Evolutionary conservation across 352 stramenopile genomes (phyloP).

Genomic region (Globisporangium spinosum): DNA sequence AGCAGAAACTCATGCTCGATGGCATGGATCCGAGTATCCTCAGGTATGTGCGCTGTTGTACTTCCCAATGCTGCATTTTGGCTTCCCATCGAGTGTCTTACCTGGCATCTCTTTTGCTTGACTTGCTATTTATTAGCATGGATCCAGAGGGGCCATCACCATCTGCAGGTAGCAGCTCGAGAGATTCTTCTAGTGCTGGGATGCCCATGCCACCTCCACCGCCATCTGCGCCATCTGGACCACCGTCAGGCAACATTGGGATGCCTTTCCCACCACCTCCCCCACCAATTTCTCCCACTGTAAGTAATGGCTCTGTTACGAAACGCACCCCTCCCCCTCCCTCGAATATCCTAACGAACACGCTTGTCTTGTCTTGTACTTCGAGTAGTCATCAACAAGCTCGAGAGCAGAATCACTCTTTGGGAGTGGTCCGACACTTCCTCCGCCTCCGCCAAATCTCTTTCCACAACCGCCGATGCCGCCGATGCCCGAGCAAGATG

Average conservation of each 20-base stretch:
- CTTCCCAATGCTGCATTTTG: too few species aligned
- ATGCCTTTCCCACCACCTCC: conserved; percentile 44
- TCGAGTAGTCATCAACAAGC: conserved; percentile 32
- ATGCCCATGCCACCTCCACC: conserved; percentile 33
- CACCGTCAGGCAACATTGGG: conserved; percentile 41
- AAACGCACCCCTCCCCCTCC: too few species aligned
- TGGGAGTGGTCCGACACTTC: conserved; percentile 35
- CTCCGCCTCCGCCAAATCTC: conserved; percentile 29
- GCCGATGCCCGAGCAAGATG: conserved; percentile 22
- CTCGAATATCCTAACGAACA: not conserved
- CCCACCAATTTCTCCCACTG: conserved; percentile 53
- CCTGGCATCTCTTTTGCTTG: not conserved
- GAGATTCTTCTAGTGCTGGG: conserved; percentile 23
- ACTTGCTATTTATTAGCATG: conserved; percentile 36
- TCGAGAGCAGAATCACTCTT: conserved; percentile 55
- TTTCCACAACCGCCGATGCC: conserved; percentile 30
- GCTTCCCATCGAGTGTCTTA: too few species aligned
- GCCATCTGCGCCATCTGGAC: conserved; percentile 18
- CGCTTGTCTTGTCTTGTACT: not conserved
- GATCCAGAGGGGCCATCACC: conserved; percentile 75
- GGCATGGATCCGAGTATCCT: conserved; percentile 62
- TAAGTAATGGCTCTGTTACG: conserved; percentile 13
- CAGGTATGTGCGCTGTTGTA: conserved; percentile 19
- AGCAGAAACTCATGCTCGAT: conserved; percentile 80
- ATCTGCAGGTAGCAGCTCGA: conserved; percentile 36